Evolutionary conservation across 2,329 filamentous ascomycete species (phyloP).

Genomic region (Harringtonia lauricola): DNA sequence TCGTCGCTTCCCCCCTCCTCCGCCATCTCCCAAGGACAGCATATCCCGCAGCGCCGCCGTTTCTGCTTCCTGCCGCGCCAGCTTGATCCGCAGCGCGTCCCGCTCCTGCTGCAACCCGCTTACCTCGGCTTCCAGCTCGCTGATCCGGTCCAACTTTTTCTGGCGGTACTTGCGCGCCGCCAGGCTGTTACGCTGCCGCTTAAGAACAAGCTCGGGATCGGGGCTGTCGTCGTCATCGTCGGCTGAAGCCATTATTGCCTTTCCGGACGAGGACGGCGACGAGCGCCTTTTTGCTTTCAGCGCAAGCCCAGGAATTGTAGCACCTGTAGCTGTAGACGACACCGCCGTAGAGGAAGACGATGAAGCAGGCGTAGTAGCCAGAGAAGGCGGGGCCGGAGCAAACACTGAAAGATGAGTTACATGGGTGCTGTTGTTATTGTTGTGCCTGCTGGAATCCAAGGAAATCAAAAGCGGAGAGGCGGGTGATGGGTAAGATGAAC

Average conservation of each 20-base stretch:
- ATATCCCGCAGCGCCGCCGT: constrained; percentile 41
- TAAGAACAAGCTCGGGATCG: constrained; percentile 21
- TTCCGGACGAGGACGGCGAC: neutral
- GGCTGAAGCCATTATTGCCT: neutral
- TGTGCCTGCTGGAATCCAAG: neutral
- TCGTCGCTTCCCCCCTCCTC: neutral
- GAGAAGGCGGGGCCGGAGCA: neutral
- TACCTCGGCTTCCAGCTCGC: constrained; percentile 41
- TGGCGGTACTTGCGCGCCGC: constrained; percentile 53
- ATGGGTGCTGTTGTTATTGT: neutral
- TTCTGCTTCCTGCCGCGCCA: constrained; percentile 49
- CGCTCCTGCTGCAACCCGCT: constrained; percentile 40
- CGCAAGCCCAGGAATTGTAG: neutral
- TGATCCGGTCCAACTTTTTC: constrained; percentile 49
- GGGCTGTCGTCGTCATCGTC: constrained; percentile 10
- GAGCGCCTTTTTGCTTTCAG: neutral
- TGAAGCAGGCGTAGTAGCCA: neutral
- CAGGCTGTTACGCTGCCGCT: constrained; percentile 50
- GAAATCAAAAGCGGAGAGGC: too few species aligned
- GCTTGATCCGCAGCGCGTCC: constrained; percentile 42
- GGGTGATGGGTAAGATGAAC: too few species aligned
- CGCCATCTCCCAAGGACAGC: constrained; percentile 13
- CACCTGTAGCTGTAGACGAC: neutral
- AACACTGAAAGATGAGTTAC: neutral
- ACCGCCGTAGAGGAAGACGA: neutral